A percentile compares a stretch with the other conserved stretches of the same genome.
Evolutionary conservation across 805 yeast genomes (phyloP).

Genomic region (Lachancea kluyveri): DNA sequence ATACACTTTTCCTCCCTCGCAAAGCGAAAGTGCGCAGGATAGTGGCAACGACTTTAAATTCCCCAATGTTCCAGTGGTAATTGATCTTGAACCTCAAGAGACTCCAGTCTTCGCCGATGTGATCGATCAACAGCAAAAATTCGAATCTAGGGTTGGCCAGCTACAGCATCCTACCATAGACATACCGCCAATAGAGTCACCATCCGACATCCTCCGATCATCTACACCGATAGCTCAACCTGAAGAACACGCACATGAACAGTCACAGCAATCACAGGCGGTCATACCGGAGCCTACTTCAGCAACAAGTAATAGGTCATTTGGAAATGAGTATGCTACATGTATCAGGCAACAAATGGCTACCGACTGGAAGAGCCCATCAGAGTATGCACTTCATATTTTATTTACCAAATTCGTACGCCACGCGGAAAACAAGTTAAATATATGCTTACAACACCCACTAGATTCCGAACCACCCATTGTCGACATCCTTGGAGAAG

Average conservation of each 20-base stretch:
- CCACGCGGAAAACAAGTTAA: conserved; percentile 82
- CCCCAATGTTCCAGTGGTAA: conserved; percentile 2
- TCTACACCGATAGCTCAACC: no score
- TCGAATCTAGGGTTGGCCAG: no score
- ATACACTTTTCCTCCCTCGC: conserved; percentile 24
- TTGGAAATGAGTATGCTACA: conserved; percentile 22
- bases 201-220: no score
- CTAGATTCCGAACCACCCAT: conserved; percentile 68
- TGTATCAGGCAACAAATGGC: conserved; percentile 35
- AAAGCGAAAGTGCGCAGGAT: conserved; percentile 2
- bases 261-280: background rate
- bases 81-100: no score
- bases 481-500: conserved; percentile 72
- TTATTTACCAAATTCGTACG: conserved; percentile 93
- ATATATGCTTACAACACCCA: conserved; percentile 60
- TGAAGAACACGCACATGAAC: no score
- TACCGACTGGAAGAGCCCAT: conserved; percentile 61
- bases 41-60: conserved; percentile 4
- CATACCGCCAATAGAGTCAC: no score
- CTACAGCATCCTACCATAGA: no score
- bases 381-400: conserved; percentile 90
- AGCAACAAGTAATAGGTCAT: conserved; percentile 10
- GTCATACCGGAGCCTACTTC: conserved; percentile 3
- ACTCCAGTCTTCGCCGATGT: no score
- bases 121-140: no score